Evolutionary conservation across 352 stramenopile species (phyloP).

Genomic region (Pseudoperonospora humuli): DNA sequence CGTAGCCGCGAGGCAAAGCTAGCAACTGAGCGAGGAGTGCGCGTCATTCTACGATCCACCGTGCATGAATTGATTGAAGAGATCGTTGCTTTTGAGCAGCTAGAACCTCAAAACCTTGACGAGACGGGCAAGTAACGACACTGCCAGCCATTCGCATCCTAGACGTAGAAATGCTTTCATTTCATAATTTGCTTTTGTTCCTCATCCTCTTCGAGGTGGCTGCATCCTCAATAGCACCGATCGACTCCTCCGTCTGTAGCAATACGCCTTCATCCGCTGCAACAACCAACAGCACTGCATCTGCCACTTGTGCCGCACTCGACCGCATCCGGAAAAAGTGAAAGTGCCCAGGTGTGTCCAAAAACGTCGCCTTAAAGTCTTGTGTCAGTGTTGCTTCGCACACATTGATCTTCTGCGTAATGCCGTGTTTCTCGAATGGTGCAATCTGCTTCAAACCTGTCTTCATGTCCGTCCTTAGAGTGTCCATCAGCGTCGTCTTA

Average conservation of each 20-base stretch:
- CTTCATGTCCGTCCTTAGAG: slow-evolving; percentile 73
- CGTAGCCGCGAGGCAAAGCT: slow-evolving; percentile 50
- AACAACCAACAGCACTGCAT: slow-evolving; percentile 96
- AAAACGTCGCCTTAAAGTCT: slow-evolving; percentile 87
- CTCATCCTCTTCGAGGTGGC: too few relatives aligned
- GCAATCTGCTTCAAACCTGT: slow-evolving; percentile 56
- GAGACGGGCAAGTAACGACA: background rate
- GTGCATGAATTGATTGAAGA: slow-evolving; percentile 78
- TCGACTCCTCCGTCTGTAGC: slow-evolving; percentile 97
- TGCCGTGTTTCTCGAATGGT: slow-evolving; percentile 92
- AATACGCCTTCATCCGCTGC: slow-evolving; percentile 97
- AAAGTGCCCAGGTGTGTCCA: slow-evolving; percentile 99
- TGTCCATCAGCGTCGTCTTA: slow-evolving; percentile 99
- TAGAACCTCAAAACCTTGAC: too few relatives aligned
- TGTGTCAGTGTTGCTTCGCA: slow-evolving; percentile 89
- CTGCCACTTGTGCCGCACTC: slow-evolving; percentile 94
- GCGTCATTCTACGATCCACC: slow-evolving; percentile 55
- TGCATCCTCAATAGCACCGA: slow-evolving; percentile 80
- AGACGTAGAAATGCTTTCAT: too few relatives aligned
- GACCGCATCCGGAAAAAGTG: slow-evolving; percentile 99
- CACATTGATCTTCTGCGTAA: slow-evolving; percentile 98
- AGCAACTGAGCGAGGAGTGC: slow-evolving; percentile 46
- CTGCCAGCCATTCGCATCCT: too few relatives aligned
- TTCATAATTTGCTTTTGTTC: too few relatives aligned
- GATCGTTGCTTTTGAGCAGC: slow-evolving; percentile 38